Evolutionary conservation across 495 filamentous ascomycete genomes (phyloP).

Genomic region (Barbatosphaeria neglecta): DNA sequence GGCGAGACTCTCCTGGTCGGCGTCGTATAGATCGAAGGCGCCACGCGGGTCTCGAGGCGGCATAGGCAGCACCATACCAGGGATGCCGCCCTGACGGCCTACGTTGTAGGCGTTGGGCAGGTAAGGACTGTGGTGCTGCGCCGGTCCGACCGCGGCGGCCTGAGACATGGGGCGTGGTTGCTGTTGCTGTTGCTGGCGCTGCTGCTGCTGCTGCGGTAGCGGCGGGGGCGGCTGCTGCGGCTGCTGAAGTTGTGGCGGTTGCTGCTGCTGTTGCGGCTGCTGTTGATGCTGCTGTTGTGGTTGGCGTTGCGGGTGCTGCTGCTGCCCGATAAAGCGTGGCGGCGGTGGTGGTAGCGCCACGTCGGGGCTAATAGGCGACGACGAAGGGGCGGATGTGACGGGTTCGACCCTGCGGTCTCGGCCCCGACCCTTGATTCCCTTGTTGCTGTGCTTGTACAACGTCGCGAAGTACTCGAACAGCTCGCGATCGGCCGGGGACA

Average conservation of each 20-base stretch:
- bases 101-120: conserved; percentile 15
- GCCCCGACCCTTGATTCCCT: conserved; percentile 91
- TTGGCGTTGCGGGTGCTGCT: too few species aligned
- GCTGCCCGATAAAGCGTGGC: conserved; percentile 11
- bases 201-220: too few species aligned
- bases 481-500: conserved; percentile 59
- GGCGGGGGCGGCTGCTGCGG: too few species aligned
- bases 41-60: conserved; percentile 12
- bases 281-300: too few species aligned
- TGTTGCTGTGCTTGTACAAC: conserved; percentile 93
- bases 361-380: conserved; percentile 1
- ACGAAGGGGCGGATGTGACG: conserved; percentile 4
- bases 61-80: conserved; percentile 5
- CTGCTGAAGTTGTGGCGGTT: too few species aligned
- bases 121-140: conserved; percentile 6
- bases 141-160: neutral
- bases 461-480: conserved; percentile 77
- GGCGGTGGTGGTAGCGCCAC: conserved; percentile 1
- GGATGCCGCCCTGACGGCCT: conserved; percentile 10
- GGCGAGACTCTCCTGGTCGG: conserved; percentile 28
- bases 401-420: conserved; percentile 55
- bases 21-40: conserved; percentile 34
- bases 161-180: conserved; percentile 1
- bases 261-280: too few species aligned
- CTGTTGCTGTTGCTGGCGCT: conserved; percentile 5